phyloP scores from a whole-genome alignment of 768 basidiomycete genomes.

The Rhodosporidiobolus sp. region DNA sequence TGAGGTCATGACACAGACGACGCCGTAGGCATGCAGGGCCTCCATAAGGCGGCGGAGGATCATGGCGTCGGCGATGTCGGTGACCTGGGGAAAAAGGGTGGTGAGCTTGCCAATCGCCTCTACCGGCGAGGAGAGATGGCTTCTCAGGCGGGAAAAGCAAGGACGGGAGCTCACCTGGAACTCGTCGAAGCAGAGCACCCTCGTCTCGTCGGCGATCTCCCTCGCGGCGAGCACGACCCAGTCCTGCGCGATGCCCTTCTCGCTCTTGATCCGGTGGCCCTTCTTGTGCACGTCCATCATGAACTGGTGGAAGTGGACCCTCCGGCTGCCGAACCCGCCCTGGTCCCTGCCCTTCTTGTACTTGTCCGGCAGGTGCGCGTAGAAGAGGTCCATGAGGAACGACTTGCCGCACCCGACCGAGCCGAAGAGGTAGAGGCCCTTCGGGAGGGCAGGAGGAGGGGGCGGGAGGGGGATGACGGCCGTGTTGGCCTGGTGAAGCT shows the following conservation, averaged over 20 bases:
- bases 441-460: conserved; percentile 58
- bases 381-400: conserved; percentile 95
- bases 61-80: conserved; percentile 98
- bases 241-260: conserved; percentile 64
- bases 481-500: conserved; percentile 27
- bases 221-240: conserved; percentile 82
- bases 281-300: conserved; percentile 99
- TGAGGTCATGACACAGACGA: conserved; percentile 92
- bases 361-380: conserved; percentile 40
- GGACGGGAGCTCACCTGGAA: conserved; percentile 69
- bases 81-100: conserved; percentile 58
- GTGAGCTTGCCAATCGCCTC: neutral
- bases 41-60: conserved; percentile 87
- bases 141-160: too few relatives aligned
- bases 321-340: conserved; percentile 51
- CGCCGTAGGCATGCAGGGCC: conserved; percentile 77
- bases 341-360: conserved; percentile 55
- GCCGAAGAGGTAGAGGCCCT: conserved; percentile 90
- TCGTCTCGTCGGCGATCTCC: conserved; percentile 77
- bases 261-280: conserved; percentile 76
- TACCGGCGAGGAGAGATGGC: too few relatives aligned
- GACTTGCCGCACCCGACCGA: conserved; percentile 97
- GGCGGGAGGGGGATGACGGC: conserved; percentile 17
- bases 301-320: conserved; percentile 97
- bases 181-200: conserved; percentile 92